These are phyloP conservation scores for Suillus clintonianus DNA, from an alignment of 768 basidiomycete species.

Conservation along the genomic window DNA sequence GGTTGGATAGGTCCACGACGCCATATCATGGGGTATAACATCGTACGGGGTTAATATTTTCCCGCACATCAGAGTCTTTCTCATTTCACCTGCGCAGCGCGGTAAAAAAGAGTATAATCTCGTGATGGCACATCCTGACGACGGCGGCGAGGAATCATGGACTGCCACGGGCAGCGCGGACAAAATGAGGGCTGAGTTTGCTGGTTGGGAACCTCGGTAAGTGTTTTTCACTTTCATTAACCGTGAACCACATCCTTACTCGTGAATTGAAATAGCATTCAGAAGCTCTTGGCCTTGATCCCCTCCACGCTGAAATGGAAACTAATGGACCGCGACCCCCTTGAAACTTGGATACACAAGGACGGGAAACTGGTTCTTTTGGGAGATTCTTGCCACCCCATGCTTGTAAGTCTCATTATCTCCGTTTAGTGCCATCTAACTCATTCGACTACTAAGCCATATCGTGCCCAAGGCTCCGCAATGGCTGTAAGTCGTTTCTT, in stretches of 20 bases:
- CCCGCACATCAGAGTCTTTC: not conserved
- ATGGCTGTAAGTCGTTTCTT: constrained; percentile 43
- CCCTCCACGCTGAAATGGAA: constrained; percentile 47
- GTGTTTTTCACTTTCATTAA: constrained; percentile 4
- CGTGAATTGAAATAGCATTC: constrained; percentile 32
- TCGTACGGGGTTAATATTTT: constrained; percentile 32
- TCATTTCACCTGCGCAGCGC: constrained; percentile 19
- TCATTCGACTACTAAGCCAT: constrained; percentile 36
- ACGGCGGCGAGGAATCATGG: constrained; percentile 46
- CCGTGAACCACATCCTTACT: not conserved
- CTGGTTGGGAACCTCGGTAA: constrained; percentile 51
- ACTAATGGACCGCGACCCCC: constrained; percentile 49
- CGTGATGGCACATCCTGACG: constrained; percentile 44
- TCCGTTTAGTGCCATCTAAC: not conserved
- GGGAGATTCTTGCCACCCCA: constrained; percentile 60
- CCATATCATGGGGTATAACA: constrained; percentile 47
- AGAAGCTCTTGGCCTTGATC: constrained; percentile 46
- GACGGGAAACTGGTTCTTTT: constrained; percentile 45
- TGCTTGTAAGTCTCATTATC: constrained; percentile 36
- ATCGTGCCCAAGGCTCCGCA: constrained; percentile 56
- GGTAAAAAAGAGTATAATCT: constrained; percentile 46
- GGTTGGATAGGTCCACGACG: constrained; percentile 59
- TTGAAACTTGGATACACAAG: constrained; percentile 50
- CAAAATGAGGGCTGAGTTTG: constrained; percentile 49
- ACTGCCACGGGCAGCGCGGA: constrained; percentile 41